Conservation (phyloP, 768 basidiomycete genomes). For the Lactarius hatsudake region DNA sequence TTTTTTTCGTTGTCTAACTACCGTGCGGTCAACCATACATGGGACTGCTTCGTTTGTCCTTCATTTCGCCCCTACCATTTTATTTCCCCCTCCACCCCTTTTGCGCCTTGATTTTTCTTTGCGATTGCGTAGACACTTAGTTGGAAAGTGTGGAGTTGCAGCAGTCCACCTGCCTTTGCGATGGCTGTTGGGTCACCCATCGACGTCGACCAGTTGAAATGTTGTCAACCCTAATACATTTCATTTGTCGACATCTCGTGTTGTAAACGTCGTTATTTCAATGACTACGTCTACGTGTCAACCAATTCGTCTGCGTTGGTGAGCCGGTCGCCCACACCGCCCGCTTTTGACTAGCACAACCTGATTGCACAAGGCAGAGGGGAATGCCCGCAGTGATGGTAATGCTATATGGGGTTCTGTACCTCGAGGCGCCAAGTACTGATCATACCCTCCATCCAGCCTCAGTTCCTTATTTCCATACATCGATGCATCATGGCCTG, state of each 20-base stretch:
- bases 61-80: background rate
- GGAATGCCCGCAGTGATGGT: background rate
- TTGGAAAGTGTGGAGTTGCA: slow-evolving; percentile 2
- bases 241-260: slow-evolving; percentile 4
- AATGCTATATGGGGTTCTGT: background rate
- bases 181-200: background rate
- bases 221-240: slow-evolving; percentile 17
- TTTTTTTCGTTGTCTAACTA: slow-evolving; percentile 21
- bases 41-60: slow-evolving; percentile 10
- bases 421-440: background rate
- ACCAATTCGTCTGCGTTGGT: background rate
- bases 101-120: slow-evolving; percentile 20
- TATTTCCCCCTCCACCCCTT: background rate
- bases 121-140: slow-evolving; percentile 19
- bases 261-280: background rate
- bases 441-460: background rate
- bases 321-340: background rate
- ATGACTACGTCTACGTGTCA: background rate
- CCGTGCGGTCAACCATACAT: slow-evolving; percentile 6
- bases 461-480: background rate
- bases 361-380: background rate
- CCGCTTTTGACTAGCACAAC: background rate
- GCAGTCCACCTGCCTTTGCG: slow-evolving; percentile 5
- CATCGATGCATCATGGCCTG: background rate
- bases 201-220: slow-evolving; percentile 18